Evolutionary conservation across 495 filamentous ascomycete genomes (phyloP).

Genomic region (Barbatosphaeria neglecta): DNA sequence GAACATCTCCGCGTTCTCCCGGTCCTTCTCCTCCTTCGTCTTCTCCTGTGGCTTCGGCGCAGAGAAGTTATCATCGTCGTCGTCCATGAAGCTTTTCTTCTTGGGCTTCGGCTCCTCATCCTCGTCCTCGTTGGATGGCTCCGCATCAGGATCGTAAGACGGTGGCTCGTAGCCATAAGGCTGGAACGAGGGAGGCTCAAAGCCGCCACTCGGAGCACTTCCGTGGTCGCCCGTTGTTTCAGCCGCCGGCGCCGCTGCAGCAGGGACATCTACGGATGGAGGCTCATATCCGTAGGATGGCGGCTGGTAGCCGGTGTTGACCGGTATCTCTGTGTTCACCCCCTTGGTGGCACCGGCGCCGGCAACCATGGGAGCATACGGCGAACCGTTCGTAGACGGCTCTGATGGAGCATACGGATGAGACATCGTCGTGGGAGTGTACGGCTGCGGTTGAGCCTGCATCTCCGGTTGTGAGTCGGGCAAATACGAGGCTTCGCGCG

Average conservation of each 20-base stretch:
- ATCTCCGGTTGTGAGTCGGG: constrained; percentile 1
- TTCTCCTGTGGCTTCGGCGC: constrained; percentile 26
- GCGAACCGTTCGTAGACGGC: constrained; percentile 14
- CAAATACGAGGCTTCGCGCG: constrained; percentile 8
- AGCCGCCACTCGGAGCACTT: constrained; percentile 18
- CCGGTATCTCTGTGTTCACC: constrained; percentile 3
- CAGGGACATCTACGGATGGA: constrained; percentile 18
- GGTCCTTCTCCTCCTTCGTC: constrained; percentile 45
- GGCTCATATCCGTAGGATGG: constrained; percentile 32
- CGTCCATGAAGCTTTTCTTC: constrained; percentile 72
- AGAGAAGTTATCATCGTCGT: constrained; percentile 52
- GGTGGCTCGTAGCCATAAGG: constrained; percentile 43
- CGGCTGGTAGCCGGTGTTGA: constrained; percentile 21
- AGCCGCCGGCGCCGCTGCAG: constrained; percentile 14
- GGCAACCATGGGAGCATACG: constrained; percentile 7
- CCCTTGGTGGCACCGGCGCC: constrained; percentile 6
- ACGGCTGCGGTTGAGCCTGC: constrained; percentile 1
- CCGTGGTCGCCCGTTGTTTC: constrained; percentile 11
- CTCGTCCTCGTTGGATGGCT: constrained; percentile 23
- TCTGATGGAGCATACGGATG: background rate
- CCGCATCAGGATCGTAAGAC: constrained; percentile 40
- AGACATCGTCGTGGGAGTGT: background rate
- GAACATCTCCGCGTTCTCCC: constrained; percentile 66
- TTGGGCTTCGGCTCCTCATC: constrained; percentile 47
- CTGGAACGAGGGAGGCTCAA: constrained; percentile 40